Evolutionary conservation across 805 yeast species (phyloP).

Genomic region (Hanseniaspora lindneri): DNA sequence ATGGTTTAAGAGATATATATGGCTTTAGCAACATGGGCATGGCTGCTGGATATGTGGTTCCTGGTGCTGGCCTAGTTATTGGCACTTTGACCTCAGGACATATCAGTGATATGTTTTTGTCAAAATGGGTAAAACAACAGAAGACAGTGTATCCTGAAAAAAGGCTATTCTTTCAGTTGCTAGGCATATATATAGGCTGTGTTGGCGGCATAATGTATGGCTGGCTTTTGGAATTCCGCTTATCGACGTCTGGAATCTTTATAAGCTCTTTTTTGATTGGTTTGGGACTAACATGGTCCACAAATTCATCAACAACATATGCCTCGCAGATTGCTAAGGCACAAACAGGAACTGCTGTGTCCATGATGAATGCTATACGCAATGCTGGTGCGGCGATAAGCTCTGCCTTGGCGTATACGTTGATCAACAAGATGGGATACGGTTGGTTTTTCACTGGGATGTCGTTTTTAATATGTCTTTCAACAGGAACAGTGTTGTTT

Average conservation of each 20-base stretch:
- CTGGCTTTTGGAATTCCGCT: slow-evolving; percentile 36
- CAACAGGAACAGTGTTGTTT: not conserved
- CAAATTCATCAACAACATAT: slow-evolving; percentile 43
- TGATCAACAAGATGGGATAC: slow-evolving; percentile 32
- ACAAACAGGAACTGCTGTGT: slow-evolving; percentile 43
- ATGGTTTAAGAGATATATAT: slow-evolving; percentile 32
- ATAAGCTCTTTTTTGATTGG: slow-evolving; percentile 38
- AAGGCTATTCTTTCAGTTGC: slow-evolving; percentile 34
- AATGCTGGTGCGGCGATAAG: slow-evolving; percentile 45
- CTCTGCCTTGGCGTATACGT: slow-evolving; percentile 34
- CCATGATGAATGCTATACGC: slow-evolving; percentile 42
- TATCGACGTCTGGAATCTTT: slow-evolving; percentile 33
- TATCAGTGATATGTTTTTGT: slow-evolving; percentile 33
- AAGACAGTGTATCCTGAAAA: slow-evolving; percentile 32
- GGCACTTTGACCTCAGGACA: slow-evolving; percentile 43
- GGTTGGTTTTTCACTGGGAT: slow-evolving; percentile 48
- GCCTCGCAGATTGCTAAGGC: slow-evolving; percentile 39
- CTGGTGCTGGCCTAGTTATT: slow-evolving; percentile 38
- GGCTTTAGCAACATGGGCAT: slow-evolving; percentile 29
- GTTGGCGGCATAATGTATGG: slow-evolving; percentile 42
- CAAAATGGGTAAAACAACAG: slow-evolving; percentile 21
- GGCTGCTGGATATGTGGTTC: slow-evolving; percentile 41
- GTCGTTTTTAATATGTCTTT: slow-evolving; percentile 27
- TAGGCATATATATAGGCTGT: slow-evolving; percentile 35
- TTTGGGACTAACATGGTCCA: slow-evolving; percentile 46